phyloP scores from a whole-genome alignment of 148 eudicot genomes.

The Vaccinium darrowii region DNA sequence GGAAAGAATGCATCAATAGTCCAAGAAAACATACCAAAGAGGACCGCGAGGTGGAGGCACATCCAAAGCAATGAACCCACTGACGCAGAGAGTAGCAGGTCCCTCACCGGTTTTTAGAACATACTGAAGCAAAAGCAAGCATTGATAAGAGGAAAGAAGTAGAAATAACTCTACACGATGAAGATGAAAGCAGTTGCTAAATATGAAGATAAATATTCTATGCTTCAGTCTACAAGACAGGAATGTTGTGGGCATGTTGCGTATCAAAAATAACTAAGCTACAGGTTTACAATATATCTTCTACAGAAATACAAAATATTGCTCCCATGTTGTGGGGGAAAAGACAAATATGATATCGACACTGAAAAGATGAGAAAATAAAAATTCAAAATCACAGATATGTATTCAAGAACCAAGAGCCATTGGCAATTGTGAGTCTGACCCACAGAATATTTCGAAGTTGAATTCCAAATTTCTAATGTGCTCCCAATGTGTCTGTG shows the following conservation, averaged over 20 bases:
- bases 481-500: neutral
- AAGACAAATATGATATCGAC: too few relatives aligned
- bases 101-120: constrained; percentile 74
- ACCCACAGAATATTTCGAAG: neutral
- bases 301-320: neutral
- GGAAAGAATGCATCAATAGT: neutral
- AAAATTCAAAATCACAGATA: too few relatives aligned
- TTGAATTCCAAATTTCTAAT: neutral
- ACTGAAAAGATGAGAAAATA: too few relatives aligned
- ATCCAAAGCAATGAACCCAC: constrained; percentile 83
- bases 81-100: constrained; percentile 52
- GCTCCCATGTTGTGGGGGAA: neutral
- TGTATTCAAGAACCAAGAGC: neutral
- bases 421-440: neutral
- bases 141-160: neutral
- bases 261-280: neutral
- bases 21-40: constrained; percentile 55
- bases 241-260: neutral
- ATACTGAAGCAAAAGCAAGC: constrained; percentile 46
- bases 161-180: neutral
- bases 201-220: neutral
- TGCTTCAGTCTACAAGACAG: neutral
- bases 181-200: constrained; percentile 9
- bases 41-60: constrained; percentile 83
- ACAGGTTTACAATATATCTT: neutral